Evolutionary conservation across 2,329 filamentous ascomycete species (phyloP), one percentile per base, ranked within the genome.

Genomic region (Calonectria multiphialidica): DNA sequence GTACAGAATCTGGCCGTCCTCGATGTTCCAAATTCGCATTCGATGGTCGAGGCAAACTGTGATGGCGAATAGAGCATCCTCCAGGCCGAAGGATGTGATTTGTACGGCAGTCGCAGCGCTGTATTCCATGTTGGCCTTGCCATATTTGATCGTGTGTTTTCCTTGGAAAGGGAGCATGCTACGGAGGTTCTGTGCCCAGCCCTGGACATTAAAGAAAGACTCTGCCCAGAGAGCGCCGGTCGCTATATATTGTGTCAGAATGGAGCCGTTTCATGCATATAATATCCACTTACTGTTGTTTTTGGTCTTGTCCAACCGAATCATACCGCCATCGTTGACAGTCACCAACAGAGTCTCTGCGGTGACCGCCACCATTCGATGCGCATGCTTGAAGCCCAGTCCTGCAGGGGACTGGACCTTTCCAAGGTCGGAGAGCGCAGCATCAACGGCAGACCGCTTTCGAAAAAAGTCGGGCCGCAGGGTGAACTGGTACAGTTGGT

Each of bases 31-130:
- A 45, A 97, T 92, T 79, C 95, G 93, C 81, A 99, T 86, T 13
- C 92, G 93, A 81, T 99, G 96, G 78, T 99, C 96, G 72, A 99
- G 87, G 74, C 94, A 97, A 61, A 98, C 91, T 0, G 96, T 96
- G 78, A 98, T 94, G 2, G 90, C 86, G 75, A 90, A 92, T 1
- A 87, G 83, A 7, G 84, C 84, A 62, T 86, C 83, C 10, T 88
- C 84, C 23, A 89, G 81, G 4, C 88, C 89, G 72, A 91, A 83
- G 33, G 85, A 83, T 13, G 88, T 87, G 64, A 89, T 82, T 81
- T 91, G 83, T 75, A 90, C 89, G 5, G 93, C 92, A 0, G 91
- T 92, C 4, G 93, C 92, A 3, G 93, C 89, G 70, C 90, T 92
- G 72, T 91, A 86, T 74, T 95, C 93, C 83, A 94, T 88, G 72